Conservation (phyloP, 352 stramenopile species). For the Phytophthora podocarpi region DNA sequence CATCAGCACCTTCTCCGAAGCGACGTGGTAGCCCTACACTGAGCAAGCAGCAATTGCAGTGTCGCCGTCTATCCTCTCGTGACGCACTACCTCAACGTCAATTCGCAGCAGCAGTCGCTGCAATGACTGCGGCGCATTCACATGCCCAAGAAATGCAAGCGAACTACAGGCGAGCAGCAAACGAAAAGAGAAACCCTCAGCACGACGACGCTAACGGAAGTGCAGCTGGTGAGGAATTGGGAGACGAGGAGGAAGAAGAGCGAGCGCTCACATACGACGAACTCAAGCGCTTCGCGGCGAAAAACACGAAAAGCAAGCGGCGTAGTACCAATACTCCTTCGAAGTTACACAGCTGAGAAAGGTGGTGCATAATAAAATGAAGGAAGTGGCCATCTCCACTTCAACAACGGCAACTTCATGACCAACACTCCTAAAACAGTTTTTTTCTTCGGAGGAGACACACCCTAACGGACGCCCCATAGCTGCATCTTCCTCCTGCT, state of each 20-base stretch:
- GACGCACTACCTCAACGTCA: slow-evolving; percentile 55
- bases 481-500: slow-evolving; percentile 7
- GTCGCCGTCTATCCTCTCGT: slow-evolving; percentile 41
- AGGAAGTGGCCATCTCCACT: slow-evolving; percentile 16
- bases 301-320: slow-evolving; percentile 46
- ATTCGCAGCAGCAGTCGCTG: slow-evolving; percentile 39
- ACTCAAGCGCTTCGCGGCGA: slow-evolving; percentile 64
- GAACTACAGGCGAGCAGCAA: slow-evolving; percentile 1
- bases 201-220: neutral
- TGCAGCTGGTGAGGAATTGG: slow-evolving; percentile 14
- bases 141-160: slow-evolving; percentile 1
- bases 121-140: slow-evolving; percentile 12
- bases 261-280: slow-evolving; percentile 77
- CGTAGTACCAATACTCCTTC: slow-evolving; percentile 7
- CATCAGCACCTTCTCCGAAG: slow-evolving; percentile 14
- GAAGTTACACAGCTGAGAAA: slow-evolving; percentile 13
- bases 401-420: slow-evolving; percentile 26
- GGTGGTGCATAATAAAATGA: neutral
- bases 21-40: slow-evolving; percentile 10
- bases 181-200: slow-evolving; percentile 17
- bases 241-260: slow-evolving; percentile 72
- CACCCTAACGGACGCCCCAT: slow-evolving; percentile 13
- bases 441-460: slow-evolving; percentile 5
- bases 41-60: slow-evolving; percentile 40
- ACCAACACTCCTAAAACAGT: slow-evolving; percentile 19